Conservation (phyloP, 306 rosid species). For the Rubus parviflorus region DNA sequence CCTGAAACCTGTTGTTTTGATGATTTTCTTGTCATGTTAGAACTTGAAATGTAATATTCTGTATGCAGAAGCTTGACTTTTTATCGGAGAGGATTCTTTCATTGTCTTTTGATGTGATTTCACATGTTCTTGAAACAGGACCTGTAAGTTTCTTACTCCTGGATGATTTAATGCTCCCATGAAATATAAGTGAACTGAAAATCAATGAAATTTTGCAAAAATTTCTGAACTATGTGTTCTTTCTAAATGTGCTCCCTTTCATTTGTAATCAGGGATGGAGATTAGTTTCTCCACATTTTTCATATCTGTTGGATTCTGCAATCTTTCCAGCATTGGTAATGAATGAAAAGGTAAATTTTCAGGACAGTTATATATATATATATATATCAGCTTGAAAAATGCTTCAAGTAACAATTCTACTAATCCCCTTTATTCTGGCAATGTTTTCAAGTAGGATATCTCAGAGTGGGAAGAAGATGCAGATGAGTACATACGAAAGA, state of each 20-base stretch:
- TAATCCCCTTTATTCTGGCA: conserved; percentile 26
- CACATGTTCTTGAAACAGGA: conserved; percentile 84
- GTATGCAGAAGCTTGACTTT: conserved; percentile 67
- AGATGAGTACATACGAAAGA: conserved; percentile 80
- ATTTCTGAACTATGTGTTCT: conserved; percentile 2
- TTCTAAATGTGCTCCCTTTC: conserved; percentile 22
- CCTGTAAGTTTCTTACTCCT: conserved; percentile 49
- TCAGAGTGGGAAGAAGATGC: conserved; percentile 93
- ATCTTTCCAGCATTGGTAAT: conserved; percentile 75
- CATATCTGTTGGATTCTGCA: conserved; percentile 64
- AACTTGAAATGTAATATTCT: conserved; percentile 28
- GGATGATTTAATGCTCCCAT: background rate
- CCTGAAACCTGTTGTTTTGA: background rate
- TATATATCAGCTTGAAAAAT: background rate
- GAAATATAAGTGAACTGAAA: background rate
- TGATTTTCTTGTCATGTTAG: conserved; percentile 6
- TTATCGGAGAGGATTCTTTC: conserved; percentile 74
- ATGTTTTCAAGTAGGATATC: conserved; percentile 52
- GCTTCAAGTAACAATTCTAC: background rate
- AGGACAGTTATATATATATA: background rate
- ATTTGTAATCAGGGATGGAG: conserved; percentile 80
- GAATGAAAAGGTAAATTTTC: conserved; percentile 73
- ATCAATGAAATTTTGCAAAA: background rate
- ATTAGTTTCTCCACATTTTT: conserved; percentile 82
- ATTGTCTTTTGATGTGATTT: conserved; percentile 74